These are phyloP conservation scores for Lachnellula occidentalis DNA, from an alignment of 2,329 filamentous ascomycete species.

Conservation along the genomic window DNA sequence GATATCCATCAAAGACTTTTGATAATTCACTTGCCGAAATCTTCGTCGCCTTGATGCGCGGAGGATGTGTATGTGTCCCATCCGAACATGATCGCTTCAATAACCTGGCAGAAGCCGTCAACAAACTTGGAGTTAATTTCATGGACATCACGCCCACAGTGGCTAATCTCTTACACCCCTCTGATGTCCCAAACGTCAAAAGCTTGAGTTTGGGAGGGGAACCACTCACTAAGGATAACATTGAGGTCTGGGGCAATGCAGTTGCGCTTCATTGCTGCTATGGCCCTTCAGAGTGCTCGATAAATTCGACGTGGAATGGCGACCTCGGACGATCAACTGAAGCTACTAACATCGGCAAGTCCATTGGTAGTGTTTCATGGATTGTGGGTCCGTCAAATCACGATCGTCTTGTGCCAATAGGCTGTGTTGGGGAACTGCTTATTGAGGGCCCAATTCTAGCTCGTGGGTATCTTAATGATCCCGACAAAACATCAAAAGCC, in stretches of 20 bases:
- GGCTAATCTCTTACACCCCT: constrained; percentile 12
- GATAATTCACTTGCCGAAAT: constrained; percentile 13
- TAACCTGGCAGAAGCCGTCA: constrained; percentile 10
- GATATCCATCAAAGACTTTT: constrained; percentile 2
- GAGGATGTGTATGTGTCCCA: constrained; percentile 16
- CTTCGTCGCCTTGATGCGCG: constrained; percentile 13
- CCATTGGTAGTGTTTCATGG: constrained; percentile 8
- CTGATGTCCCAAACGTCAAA: constrained; percentile 10
- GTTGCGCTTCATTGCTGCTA: constrained; percentile 13
- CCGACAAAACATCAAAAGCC: constrained; percentile 6
- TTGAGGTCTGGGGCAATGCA: constrained; percentile 8
- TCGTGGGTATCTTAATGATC: constrained; percentile 19
- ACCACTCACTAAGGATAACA: constrained; percentile 10
- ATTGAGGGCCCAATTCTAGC: constrained; percentile 21
- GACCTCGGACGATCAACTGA: constrained; percentile 4
- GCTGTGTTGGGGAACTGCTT: constrained; percentile 17
- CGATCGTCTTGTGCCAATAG: constrained; percentile 13
- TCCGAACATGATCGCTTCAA: constrained; percentile 16
- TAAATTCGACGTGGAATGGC: constrained; percentile 7
- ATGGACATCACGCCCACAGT: constrained; percentile 16
- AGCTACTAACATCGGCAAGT: constrained; percentile 10
- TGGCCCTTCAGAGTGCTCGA: constrained; percentile 16
- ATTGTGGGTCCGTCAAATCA: constrained; percentile 12
- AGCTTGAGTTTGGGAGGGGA: constrained; percentile 16
- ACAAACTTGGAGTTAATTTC: constrained; percentile 11